Evolutionary conservation across 116 monocot species (phyloP).

Genomic region (Posidonia oceanica): DNA sequence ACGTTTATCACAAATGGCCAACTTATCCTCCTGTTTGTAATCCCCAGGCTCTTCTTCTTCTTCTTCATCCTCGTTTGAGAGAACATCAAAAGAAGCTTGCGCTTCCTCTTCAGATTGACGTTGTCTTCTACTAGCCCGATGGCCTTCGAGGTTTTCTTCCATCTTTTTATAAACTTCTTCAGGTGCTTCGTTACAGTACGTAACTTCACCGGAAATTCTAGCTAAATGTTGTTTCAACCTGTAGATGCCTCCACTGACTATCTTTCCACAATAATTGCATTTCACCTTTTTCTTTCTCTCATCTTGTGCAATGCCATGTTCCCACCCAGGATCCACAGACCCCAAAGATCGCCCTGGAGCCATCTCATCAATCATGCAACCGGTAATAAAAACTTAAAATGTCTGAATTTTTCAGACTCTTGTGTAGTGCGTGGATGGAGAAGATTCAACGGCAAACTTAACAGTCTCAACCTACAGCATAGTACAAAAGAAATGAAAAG

Average conservation of each 20-base stretch:
- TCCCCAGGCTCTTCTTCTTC: slow-evolving; percentile 15
- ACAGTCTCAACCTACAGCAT: too few species aligned
- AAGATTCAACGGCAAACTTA: too few species aligned
- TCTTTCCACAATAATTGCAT: slow-evolving; percentile 53
- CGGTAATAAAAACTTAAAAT: too few species aligned
- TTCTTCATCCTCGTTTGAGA: slow-evolving; percentile 30
- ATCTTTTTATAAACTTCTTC: slow-evolving; percentile 45
- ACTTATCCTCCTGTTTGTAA: slow-evolving; percentile 17
- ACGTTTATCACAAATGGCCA: background rate
- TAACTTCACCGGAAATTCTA: slow-evolving; percentile 58
- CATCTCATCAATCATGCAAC: slow-evolving; percentile 14
- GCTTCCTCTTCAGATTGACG: slow-evolving; percentile 26
- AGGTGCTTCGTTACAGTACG: slow-evolving; percentile 47
- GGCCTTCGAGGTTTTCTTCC: slow-evolving; percentile 43
- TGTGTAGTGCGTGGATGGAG: too few species aligned
- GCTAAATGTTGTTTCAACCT: slow-evolving; percentile 64
- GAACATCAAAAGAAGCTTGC: slow-evolving; percentile 21
- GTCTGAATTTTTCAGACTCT: too few species aligned
- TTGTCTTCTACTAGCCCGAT: slow-evolving; percentile 17
- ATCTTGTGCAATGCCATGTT: slow-evolving; percentile 53
- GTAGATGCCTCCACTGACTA: slow-evolving; percentile 52
- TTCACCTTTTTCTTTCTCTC: slow-evolving; percentile 55
- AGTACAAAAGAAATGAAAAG: too few species aligned
- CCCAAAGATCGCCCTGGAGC: slow-evolving; percentile 21
- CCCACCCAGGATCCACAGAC: slow-evolving; percentile 47